Percentiles rank a stretch among this genome's conserved stretches.
Conservation (phyloP, 2,329 filamentous ascomycete species). For the Amphichorda felina region DNA sequence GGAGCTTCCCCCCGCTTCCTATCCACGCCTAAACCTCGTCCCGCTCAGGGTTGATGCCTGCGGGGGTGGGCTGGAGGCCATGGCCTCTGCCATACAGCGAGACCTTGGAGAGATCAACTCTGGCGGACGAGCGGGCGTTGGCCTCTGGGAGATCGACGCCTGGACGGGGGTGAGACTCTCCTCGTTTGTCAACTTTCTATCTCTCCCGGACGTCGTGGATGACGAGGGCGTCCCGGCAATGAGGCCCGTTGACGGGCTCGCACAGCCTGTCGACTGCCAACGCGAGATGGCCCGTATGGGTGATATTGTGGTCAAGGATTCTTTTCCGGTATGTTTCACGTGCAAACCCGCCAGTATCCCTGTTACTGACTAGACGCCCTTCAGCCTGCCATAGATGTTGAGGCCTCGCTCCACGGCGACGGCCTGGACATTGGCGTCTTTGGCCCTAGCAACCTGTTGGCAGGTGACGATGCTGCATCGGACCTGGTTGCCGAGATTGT, state of each 20-base stretch:
- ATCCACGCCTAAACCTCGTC: slow-evolving; percentile 32
- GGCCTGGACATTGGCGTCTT: slow-evolving; percentile 28
- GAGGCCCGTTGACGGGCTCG: too few species aligned
- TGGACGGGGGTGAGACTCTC: slow-evolving; percentile 67
- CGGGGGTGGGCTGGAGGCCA: slow-evolving; percentile 20
- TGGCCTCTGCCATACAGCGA: slow-evolving; percentile 51
- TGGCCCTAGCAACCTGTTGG: slow-evolving; percentile 16
- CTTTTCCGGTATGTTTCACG: slow-evolving; percentile 17
- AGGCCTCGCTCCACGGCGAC: slow-evolving; percentile 19
- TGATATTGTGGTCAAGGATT: slow-evolving; percentile 6
- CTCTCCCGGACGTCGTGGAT: slow-evolving; percentile 22
- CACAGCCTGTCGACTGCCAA: slow-evolving; percentile 5
- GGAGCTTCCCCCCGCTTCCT: slow-evolving; percentile 5
- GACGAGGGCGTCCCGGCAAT: slow-evolving; percentile 5
- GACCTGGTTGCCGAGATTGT: slow-evolving; percentile 13
- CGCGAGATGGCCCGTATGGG: not conserved
- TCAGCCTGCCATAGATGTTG: slow-evolving; percentile 27
- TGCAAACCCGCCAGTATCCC: not conserved
- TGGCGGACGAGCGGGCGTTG: slow-evolving; percentile 40
- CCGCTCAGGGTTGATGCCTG: slow-evolving; percentile 47
- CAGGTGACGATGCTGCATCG: slow-evolving; percentile 10
- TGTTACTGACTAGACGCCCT: not conserved
- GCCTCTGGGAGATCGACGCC: slow-evolving; percentile 56
- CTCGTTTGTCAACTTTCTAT: slow-evolving; percentile 74
- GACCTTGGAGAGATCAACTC: slow-evolving; percentile 51